phyloP scores from a whole-genome alignment of 2,329 filamentous ascomycete genomes.

The Coniella vitis region DNA sequence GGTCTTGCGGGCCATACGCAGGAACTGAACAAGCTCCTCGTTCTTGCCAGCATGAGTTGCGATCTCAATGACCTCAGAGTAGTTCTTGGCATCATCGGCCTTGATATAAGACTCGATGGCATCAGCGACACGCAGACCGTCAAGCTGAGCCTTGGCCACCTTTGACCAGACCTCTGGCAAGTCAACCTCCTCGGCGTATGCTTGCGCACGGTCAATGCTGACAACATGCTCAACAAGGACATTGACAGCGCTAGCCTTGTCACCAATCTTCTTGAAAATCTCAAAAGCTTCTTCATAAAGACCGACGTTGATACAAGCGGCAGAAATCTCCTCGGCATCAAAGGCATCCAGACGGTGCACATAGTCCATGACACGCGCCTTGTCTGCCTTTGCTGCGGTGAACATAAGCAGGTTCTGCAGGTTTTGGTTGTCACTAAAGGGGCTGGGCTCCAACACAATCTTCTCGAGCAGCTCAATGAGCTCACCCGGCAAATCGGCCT shows the following conservation, averaged over 20 bases:
- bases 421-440: conserved; percentile 95
- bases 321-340: conserved; percentile 85
- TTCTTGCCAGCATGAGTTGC: conserved; percentile 95
- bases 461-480: conserved; percentile 97
- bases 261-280: conserved; percentile 95
- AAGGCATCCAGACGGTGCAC: conserved; percentile 87
- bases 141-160: conserved; percentile 95
- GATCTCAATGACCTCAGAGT: conserved; percentile 91
- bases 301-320: conserved; percentile 89
- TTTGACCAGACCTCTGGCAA: conserved; percentile 95
- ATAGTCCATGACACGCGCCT: conserved; percentile 90
- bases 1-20: conserved; percentile 96
- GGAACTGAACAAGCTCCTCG: conserved; percentile 91
- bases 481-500: conserved; percentile 84
- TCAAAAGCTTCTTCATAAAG: conserved; percentile 96
- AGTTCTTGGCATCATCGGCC: conserved; percentile 87
- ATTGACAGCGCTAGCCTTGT: conserved; percentile 78
- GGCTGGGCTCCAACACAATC: conserved; percentile 98
- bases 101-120: conserved; percentile 97
- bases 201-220: conserved; percentile 93
- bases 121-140: conserved; percentile 87
- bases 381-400: conserved; percentile 94
- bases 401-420: conserved; percentile 95
- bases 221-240: conserved; percentile 95
- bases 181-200: conserved; percentile 92